phyloP scores from a whole-genome alignment of 108 stramenopile genomes.

The Fragilaria crotonensis region DNA sequence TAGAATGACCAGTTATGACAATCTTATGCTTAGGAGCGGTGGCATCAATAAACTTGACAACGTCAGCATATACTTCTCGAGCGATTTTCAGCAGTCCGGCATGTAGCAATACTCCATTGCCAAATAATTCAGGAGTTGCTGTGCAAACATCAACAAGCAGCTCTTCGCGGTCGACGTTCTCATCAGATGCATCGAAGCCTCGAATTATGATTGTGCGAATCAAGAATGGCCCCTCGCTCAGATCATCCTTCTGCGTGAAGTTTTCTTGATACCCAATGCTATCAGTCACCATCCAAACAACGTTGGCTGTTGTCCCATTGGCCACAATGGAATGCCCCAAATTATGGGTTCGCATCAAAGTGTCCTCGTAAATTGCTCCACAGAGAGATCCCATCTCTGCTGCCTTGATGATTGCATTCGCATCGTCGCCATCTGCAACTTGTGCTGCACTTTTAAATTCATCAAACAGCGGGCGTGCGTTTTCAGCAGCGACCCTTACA shows the following conservation, averaged over 20 bases:
- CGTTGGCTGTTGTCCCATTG: conserved; percentile 59
- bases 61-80: conserved; percentile 42
- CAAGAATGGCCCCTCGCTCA: conserved; percentile 13
- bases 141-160: conserved; percentile 57
- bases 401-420: conserved; percentile 16
- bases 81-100: conserved; percentile 61
- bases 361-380: conserved; percentile 66
- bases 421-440: conserved; percentile 9
- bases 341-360: conserved; percentile 22
- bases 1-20: conserved; percentile 74
- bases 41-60: conserved; percentile 54
- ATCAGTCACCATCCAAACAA: conserved; percentile 79
- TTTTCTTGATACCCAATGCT: conserved; percentile 30
- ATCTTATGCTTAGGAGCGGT: conserved; percentile 52
- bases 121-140: conserved; percentile 30
- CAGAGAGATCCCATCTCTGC: conserved; percentile 59
- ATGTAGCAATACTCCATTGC: conserved; percentile 47
- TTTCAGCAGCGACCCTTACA: background rate
- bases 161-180: conserved; percentile 58
- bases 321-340: conserved; percentile 60
- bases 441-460: conserved; percentile 18
- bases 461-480: conserved; percentile 20
- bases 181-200: conserved; percentile 86
- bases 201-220: conserved; percentile 71
- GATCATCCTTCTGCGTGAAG: conserved; percentile 1